phyloP scores from a whole-genome alignment of 495 filamentous ascomycete genomes.

The Aspergillus hancockii region DNA sequence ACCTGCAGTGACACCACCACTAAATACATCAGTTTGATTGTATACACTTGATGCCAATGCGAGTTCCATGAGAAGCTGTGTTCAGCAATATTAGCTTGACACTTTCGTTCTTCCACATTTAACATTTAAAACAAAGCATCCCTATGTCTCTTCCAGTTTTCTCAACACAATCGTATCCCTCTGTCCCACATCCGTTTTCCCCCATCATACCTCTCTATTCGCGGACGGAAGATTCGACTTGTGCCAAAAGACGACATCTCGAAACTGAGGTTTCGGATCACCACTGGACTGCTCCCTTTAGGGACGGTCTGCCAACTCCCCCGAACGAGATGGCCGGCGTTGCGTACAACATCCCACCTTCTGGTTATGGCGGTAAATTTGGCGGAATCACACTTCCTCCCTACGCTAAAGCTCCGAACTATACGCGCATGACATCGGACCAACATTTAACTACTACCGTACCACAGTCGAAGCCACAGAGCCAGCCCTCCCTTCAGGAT shows the following conservation, averaged over 20 bases:
- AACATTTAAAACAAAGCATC: conserved; percentile 11
- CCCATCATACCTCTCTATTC: conserved; percentile 25
- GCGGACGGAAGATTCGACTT: conserved; percentile 21
- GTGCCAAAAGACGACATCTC: conserved; percentile 18
- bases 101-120: conserved; percentile 8
- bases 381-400: conserved; percentile 32
- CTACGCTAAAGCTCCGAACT: conserved; percentile 26
- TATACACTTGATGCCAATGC: conserved; percentile 1
- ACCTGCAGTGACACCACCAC: not conserved
- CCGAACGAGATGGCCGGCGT: conserved; percentile 52
- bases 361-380: conserved; percentile 36
- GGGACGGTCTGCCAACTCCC: conserved; percentile 53
- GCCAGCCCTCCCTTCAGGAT: conserved; percentile 27
- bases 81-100: conserved; percentile 10
- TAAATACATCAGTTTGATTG: not conserved
- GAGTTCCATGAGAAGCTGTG: conserved; percentile 5
- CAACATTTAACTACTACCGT: conserved; percentile 20
- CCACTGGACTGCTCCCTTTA: conserved; percentile 41
- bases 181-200: conserved; percentile 30
- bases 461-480: conserved; percentile 28
- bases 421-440: conserved; percentile 28
- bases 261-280: conserved; percentile 27
- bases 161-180: conserved; percentile 28
- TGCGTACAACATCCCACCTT: conserved; percentile 38
- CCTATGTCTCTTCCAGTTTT: conserved; percentile 42